Percentiles rank a stretch among this genome's conserved stretches.
Conservation (phyloP, 1,284 basidiomycete genomes). For the Phlebopus sp. region DNA sequence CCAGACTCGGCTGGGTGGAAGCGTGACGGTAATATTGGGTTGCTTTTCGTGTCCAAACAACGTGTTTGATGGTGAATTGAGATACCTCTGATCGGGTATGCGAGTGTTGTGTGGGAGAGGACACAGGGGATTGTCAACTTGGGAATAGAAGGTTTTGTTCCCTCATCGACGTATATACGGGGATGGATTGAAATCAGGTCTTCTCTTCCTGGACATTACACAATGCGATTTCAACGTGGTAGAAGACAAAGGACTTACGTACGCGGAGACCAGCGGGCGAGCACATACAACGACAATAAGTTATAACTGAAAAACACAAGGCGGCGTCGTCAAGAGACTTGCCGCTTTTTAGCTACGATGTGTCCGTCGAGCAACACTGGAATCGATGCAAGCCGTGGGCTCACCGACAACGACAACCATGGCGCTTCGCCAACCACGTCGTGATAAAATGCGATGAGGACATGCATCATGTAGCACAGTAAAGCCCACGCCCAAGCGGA, state of each 20-base stretch:
- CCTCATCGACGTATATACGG: background rate
- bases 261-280: constrained; percentile 1
- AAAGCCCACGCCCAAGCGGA: constrained; percentile 10
- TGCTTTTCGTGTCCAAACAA: constrained; percentile 32
- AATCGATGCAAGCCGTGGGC: too few species aligned
- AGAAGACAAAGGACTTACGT: constrained; percentile 23
- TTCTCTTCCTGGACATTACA: background rate
- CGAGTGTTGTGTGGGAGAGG: constrained; percentile 20
- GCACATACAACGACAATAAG: constrained; percentile 1
- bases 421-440: background rate
- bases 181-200: constrained; percentile 2
- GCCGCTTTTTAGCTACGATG: background rate
- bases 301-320: constrained; percentile 11
- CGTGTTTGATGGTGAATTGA: constrained; percentile 27
- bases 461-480: background rate
- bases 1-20: constrained; percentile 28
- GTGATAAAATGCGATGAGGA: background rate
- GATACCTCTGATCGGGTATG: constrained; percentile 28
- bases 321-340: background rate
- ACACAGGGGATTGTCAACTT: constrained; percentile 3
- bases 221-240: constrained; percentile 30
- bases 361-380: too few species aligned
- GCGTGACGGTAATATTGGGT: constrained; percentile 26
- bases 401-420: too few species aligned
- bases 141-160: constrained; percentile 11